A percentile compares a stretch with the other conserved stretches of the same genome.
phyloP scores from a whole-genome alignment of 805 yeast genomes.

The Lipomyces lipofer region DNA sequence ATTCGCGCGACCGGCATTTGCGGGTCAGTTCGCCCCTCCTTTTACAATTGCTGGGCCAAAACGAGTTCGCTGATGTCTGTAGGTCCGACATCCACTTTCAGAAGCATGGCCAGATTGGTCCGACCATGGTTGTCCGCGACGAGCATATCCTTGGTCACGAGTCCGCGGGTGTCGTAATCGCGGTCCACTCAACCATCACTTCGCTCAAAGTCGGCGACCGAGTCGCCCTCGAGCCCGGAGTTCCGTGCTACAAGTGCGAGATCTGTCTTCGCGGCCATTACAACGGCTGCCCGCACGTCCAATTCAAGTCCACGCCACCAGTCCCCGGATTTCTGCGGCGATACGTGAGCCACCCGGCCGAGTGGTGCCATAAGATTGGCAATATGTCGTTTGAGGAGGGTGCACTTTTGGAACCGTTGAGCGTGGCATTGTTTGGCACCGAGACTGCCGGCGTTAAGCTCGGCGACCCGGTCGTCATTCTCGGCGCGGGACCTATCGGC shows the following conservation, averaged over 20 bases:
- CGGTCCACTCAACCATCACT: constrained; percentile 52
- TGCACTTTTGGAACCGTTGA: constrained; percentile 56
- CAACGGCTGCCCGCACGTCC: constrained; percentile 43
- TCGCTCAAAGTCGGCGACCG: constrained; percentile 53
- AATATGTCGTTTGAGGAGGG: constrained; percentile 53
- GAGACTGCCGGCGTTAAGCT: constrained; percentile 49
- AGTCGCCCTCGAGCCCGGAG: constrained; percentile 48
- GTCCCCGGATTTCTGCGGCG: constrained; percentile 41
- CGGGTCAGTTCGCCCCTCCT: constrained; percentile 42
- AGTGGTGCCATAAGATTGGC: constrained; percentile 42
- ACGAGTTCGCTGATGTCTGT: neutral
- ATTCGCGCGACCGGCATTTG: constrained; percentile 71
- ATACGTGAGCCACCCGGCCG: constrained; percentile 43
- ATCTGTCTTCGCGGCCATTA: constrained; percentile 40
- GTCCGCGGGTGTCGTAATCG: constrained; percentile 53
- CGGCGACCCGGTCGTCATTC: constrained; percentile 52
- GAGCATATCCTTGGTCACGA: constrained; percentile 64
- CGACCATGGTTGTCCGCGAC: constrained; percentile 56
- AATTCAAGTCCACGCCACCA: constrained; percentile 44
- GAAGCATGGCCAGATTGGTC: constrained; percentile 62
- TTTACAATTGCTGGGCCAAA: neutral
- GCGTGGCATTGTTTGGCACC: constrained; percentile 56
- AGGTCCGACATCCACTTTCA: constrained; percentile 66
- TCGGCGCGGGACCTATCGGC: constrained; percentile 66
- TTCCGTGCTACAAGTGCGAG: constrained; percentile 49